Evolutionary conservation across 805 yeast genomes (phyloP).

Genomic region (Sporopachydermia quercuum): DNA sequence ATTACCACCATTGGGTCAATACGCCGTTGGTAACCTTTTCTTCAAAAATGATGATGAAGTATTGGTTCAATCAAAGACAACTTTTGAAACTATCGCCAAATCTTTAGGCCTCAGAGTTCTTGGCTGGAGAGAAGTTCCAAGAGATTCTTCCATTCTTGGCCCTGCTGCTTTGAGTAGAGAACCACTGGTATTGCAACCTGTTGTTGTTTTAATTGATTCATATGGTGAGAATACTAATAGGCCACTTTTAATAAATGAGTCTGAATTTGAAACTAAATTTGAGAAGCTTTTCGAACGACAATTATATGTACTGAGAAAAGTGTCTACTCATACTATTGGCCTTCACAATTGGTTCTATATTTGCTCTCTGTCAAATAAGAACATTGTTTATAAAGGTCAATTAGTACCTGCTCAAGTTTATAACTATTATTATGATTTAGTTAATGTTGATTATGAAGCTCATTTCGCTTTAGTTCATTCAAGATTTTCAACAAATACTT

Average conservation of each 20-base stretch:
- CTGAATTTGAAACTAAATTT: slow-evolving; percentile 39
- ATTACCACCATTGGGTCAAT: slow-evolving; percentile 71
- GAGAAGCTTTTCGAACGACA: slow-evolving; percentile 66
- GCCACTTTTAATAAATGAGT: slow-evolving; percentile 21
- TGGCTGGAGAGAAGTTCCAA: slow-evolving; percentile 93
- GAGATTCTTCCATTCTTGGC: slow-evolving; percentile 86
- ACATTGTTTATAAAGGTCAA: slow-evolving; percentile 96
- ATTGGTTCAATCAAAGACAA: slow-evolving; percentile 50
- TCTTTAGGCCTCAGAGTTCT: slow-evolving; percentile 67
- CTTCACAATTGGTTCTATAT: slow-evolving; percentile 95
- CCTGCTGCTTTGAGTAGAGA: slow-evolving; percentile 91
- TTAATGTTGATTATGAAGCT: slow-evolving; percentile 82
- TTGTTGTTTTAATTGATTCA: slow-evolving; percentile 52
- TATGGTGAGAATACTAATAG: slow-evolving; percentile 22
- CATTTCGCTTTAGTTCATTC: slow-evolving; percentile 96
- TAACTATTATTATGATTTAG: slow-evolving; percentile 84
- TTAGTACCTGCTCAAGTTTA: slow-evolving; percentile 93
- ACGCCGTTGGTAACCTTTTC: slow-evolving; percentile 89
- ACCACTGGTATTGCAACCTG: slow-evolving; percentile 85
- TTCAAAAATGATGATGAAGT: slow-evolving; percentile 73
- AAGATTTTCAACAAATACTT: slow-evolving; percentile 92
- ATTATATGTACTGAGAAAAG: slow-evolving; percentile 76
- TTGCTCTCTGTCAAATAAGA: slow-evolving; percentile 76
- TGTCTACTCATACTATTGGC: slow-evolving; percentile 81
- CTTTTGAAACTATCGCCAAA: slow-evolving; percentile 70